phyloP scores from a whole-genome alignment of 345 rosid species.

The Eucalyptus erythrocorys region DNA sequence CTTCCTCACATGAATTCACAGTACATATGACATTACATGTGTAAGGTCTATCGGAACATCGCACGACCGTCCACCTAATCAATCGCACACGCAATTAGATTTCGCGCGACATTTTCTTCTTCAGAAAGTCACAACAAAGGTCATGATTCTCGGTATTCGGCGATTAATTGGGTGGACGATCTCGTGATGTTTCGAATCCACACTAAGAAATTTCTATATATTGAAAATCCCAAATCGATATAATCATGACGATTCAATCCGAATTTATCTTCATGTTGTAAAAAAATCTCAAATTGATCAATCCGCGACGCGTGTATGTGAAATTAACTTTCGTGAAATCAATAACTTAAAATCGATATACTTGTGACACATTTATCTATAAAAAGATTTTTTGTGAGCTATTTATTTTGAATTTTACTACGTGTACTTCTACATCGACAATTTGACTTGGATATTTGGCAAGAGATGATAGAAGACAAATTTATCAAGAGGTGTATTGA shows the following conservation, averaged over 20 bases:
- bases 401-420: neutral
- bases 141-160: too few relatives aligned
- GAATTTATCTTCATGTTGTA: neutral
- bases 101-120: too few relatives aligned
- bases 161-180: too few relatives aligned
- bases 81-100: too few relatives aligned
- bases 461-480: neutral
- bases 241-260: accelerated
- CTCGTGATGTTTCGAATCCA: too few relatives aligned
- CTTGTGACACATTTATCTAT: accelerated
- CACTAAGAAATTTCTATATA: too few relatives aligned
- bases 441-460: neutral
- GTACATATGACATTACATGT: neutral
- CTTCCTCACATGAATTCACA: conserved; percentile 1
- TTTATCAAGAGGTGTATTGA: neutral
- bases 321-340: neutral
- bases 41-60: too few relatives aligned
- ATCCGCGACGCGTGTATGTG: accelerated
- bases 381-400: too few relatives aligned
- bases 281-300: neutral
- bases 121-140: too few relatives aligned
- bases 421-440: neutral
- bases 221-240: too few relatives aligned
- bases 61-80: too few relatives aligned
- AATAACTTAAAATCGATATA: too few relatives aligned